These are phyloP conservation scores for Heliamphora exappendiculata DNA, from an alignment of 148 eudicot species.

Conservation along the genomic window DNA sequence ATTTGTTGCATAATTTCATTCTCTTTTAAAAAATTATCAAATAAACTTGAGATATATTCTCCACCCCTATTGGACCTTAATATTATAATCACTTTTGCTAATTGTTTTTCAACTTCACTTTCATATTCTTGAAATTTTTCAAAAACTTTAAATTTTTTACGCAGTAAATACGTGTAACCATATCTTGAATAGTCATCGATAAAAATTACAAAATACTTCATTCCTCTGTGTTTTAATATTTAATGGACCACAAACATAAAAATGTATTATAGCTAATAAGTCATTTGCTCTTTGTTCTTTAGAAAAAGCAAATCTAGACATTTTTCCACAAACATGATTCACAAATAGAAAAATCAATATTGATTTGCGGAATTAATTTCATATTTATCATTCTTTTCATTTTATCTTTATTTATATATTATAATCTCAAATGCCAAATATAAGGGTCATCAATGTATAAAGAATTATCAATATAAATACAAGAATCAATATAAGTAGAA, in stretches of 20 bases:
- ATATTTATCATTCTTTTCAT: not conserved
- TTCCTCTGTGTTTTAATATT: not conserved
- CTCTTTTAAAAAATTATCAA: not conserved
- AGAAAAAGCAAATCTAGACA: not conserved
- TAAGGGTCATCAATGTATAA: not conserved
- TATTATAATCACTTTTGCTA: not conserved
- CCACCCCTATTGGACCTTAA: not conserved
- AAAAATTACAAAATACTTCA: not conserved
- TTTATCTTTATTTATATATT: no score
- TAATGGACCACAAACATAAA: not conserved
- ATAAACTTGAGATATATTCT: not conserved
- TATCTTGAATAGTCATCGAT: not conserved
- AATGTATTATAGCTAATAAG: not conserved
- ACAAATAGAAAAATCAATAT: not conserved
- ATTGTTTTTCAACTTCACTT: not conserved
- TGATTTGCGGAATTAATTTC: not conserved
- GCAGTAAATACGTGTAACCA: not conserved
- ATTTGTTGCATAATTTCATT: not conserved
- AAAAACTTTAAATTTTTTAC: not conserved
- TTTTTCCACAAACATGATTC: not conserved
- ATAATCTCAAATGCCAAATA: not conserved
- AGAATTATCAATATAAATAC: not conserved
- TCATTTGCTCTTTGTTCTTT: not conserved
- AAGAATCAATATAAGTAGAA: not conserved
- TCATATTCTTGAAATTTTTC: not conserved